Conservation (phyloP, 2,329 filamentous ascomycete species). For the Calonectria montana region DNA sequence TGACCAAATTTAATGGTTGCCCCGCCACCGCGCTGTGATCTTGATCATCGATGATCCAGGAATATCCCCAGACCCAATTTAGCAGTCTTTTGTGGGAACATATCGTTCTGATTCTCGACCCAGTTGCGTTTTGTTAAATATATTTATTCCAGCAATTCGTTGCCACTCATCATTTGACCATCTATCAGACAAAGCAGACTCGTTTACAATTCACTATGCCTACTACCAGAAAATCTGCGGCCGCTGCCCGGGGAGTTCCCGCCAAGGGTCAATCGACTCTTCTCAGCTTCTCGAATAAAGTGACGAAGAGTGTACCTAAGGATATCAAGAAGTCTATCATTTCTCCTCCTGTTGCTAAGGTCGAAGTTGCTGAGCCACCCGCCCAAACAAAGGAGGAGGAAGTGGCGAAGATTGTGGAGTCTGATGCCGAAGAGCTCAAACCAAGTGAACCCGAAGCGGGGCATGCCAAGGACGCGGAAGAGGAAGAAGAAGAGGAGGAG, state of each 20-base stretch:
- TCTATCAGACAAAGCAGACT: slow-evolving; percentile 9
- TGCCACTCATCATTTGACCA: slow-evolving; percentile 10
- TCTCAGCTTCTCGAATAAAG: slow-evolving; percentile 67
- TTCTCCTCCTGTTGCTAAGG: slow-evolving; percentile 49
- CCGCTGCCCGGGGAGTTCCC: slow-evolving; percentile 49
- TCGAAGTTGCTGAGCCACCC: slow-evolving; percentile 43
- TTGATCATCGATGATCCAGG: slow-evolving; percentile 21
- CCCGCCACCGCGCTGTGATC: slow-evolving; percentile 57
- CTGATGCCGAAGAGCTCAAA: slow-evolving; percentile 28
- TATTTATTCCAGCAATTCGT: not conserved
- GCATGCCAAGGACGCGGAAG: slow-evolving; percentile 37
- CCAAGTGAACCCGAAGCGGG: slow-evolving; percentile 29
- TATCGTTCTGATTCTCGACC: not conserved
- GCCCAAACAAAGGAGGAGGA: slow-evolving; percentile 33
- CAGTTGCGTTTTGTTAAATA: not conserved
- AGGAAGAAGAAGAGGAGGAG: slow-evolving; percentile 39
- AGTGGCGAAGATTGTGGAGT: slow-evolving; percentile 25
- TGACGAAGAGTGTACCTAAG: slow-evolving; percentile 65
- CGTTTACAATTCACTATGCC: slow-evolving; percentile 55
- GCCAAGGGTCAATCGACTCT: slow-evolving; percentile 63
- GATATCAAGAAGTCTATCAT: slow-evolving; percentile 58
- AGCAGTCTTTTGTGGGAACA: slow-evolving; percentile 3
- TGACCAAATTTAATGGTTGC: slow-evolving; percentile 61
- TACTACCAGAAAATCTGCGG: slow-evolving; percentile 60
- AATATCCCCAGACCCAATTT: slow-evolving; percentile 12